Percentiles rank a stretch among this genome's conserved stretches.
Conservation (phyloP, 148 eudicot genomes). For the Spergularia marina region DNA sequence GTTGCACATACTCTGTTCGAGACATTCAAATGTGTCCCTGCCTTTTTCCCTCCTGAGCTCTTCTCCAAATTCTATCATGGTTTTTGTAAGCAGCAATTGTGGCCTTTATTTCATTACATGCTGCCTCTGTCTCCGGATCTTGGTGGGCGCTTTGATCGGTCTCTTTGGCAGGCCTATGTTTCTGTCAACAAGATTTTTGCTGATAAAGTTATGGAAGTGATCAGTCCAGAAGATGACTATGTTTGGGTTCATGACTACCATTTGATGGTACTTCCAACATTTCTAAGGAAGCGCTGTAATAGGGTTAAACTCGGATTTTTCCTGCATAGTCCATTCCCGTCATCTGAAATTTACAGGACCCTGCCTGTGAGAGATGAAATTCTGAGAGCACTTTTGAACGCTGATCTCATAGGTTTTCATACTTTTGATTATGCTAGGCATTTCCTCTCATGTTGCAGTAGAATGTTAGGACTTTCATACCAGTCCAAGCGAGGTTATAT, state of each 20-base stretch:
- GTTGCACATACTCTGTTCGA: constrained; percentile 72
- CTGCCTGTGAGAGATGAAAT: constrained; percentile 71
- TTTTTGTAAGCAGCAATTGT: constrained; percentile 78
- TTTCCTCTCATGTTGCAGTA: constrained; percentile 81
- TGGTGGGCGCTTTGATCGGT: constrained; percentile 78
- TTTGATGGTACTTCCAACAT: constrained; percentile 75
- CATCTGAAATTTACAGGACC: constrained; percentile 78
- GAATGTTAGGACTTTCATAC: constrained; percentile 79
- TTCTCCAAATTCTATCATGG: constrained; percentile 73
- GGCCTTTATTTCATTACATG: constrained; percentile 94
- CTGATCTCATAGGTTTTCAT: constrained; percentile 79
- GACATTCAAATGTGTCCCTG: constrained; percentile 72
- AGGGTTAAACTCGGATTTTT: constrained; percentile 74
- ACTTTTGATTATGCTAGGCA: constrained; percentile 87
- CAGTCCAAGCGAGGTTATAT: constrained; percentile 78
- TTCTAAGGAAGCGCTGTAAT: constrained; percentile 67
- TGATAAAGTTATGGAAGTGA: constrained; percentile 83
- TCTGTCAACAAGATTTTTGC: constrained; percentile 85
- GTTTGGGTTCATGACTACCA: constrained; percentile 91
- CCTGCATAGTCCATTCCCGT: constrained; percentile 87
- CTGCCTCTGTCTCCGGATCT: constrained; percentile 81
- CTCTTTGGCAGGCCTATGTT: constrained; percentile 80
- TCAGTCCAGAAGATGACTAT: constrained; percentile 73
- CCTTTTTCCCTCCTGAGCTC: constrained; percentile 71
- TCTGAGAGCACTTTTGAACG: constrained; percentile 69